Base-by-base conservation (phyloP, 2,329 filamentous ascomycete species). In the Trichoderma sp. region DNA sequence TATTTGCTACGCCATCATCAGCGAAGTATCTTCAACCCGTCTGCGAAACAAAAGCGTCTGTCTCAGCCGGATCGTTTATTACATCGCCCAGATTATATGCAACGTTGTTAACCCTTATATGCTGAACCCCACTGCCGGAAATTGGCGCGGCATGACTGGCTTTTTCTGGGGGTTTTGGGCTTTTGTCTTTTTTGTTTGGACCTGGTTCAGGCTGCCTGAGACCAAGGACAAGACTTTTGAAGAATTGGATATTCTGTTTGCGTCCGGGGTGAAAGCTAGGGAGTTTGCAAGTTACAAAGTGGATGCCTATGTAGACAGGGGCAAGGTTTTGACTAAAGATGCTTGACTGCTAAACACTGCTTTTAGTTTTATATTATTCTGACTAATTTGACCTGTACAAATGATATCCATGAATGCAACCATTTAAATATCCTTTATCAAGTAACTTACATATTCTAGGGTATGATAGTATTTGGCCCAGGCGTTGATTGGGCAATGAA, bases 201-300 rank as follows among this genome's bases (percentile, higher is more conserved):
- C 83, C 0, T 86, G 78, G 71, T 85, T 84, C 73, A 82, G 82
- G 18, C 75, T 85, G 10, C 84, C 84, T 2, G 86, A 87, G 74
- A 82, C 84, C 0, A 83, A 82, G 58, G 83, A 79, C 2, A 79
- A 82, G 59, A 84, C 83, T 0, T 82, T 85, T 61, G 84, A 84
- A 71, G 85, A 87, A 75, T 78, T 87, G 8, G 85, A 87, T 66
- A 79, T 83, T n/a, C 70, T 87, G 28, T 87, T 87, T 73, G 79
- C 82, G 52, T 76, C 76, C n/a, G 75, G 73, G 43, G 75, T 80
- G 4, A 70, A 79, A 2, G 80, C 82, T 2, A 77, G 81, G 7
- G 77, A 82, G 39, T 84, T 82, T 65, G 69, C 77, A 1, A 71
- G 65, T 30, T 77, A 76, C 1, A 75, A 78, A 8, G 79, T 81